Evolutionary conservation across 345 rosid species (phyloP), one percentile per base, ranked within the genome.

Genomic region (Boechera divaricarpa): DNA sequence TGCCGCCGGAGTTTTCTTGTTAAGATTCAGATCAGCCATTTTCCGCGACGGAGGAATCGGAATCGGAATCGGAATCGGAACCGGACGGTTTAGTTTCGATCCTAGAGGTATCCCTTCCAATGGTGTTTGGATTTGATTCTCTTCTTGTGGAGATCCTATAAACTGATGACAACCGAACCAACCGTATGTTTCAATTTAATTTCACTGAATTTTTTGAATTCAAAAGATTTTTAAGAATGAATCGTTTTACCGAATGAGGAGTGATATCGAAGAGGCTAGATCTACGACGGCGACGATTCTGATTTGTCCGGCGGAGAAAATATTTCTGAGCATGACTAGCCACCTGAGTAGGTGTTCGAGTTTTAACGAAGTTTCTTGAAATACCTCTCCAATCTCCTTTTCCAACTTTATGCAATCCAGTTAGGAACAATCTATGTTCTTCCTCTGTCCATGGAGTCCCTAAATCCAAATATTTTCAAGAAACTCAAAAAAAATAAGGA

Each of bases 321-420:
- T 90, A 88, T 72, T 90, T 90, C 77, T 90, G 96, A 70, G 96
- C 96, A 75, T 90, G 96, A 63, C 96, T 90, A 5, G 96, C 96
- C 13, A 90, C 96, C 64, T 90, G 96, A 4, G 96, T 88, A 3
- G 96, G 93, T 3, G 96, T 88, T 31, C 96, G 87, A 11, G 93
- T 88, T 83, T 87, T 90, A 9, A 90, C 96, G 64, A 86, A 88
- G 80, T 90, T 88, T 67, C 93, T 82, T 3, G 96, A 90, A 49
- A 90, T 94, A 11, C 96, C 93, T 80, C 93, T 84, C 96, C 96
- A 90, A 53, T 90, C 91, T 42, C 96, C 96, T 83, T 90, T 88
- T 4, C 96, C 96, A 0, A 90, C 91, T 70, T 81, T 87, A 81
- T 88, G 87, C 41, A 90, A 63, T 41, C 96, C 96, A 16, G 87